These are phyloP conservation scores for Cercophora samala DNA, from an alignment of 495 filamentous ascomycete species.

Conservation along the genomic window DNA sequence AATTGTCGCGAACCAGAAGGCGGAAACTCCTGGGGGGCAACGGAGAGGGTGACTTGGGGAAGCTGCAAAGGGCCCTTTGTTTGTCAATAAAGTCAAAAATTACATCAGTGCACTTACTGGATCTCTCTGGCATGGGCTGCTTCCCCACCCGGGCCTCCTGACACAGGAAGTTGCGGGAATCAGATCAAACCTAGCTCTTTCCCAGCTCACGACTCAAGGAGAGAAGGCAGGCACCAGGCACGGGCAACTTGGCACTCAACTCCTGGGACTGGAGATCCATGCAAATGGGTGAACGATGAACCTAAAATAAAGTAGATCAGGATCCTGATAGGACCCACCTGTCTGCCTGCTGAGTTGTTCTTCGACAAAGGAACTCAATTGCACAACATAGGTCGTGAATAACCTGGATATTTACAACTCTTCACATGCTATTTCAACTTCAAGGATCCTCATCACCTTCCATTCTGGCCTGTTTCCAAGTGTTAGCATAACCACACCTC, in stretches of 20 bases:
- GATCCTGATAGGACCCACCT: background rate
- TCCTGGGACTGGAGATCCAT: background rate
- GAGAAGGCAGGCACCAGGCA: background rate
- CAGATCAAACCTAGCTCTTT: background rate
- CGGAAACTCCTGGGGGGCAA: background rate
- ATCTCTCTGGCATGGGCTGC: background rate
- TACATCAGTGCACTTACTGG: background rate
- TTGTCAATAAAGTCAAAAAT: background rate
- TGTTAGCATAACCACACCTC: conserved; percentile 11
- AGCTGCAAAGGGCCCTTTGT: background rate
- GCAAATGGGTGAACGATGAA: background rate
- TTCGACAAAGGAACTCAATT: background rate
- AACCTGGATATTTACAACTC: background rate
- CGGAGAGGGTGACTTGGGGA: background rate
- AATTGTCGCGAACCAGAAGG: too few relatives aligned
- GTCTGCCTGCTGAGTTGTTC: background rate
- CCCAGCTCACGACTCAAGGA: too few relatives aligned
- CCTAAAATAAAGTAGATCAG: background rate
- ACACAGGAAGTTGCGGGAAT: background rate
- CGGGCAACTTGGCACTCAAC: background rate
- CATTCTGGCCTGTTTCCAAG: conserved; percentile 40
- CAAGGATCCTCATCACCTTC: conserved; percentile 45
- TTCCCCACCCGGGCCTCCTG: background rate
- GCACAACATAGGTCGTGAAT: background rate
- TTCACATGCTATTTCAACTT: background rate